Evolutionary conservation across 2,329 filamentous ascomycete genomes (phyloP).

Genomic region (Arthrobotrys pseudoclavata): DNA sequence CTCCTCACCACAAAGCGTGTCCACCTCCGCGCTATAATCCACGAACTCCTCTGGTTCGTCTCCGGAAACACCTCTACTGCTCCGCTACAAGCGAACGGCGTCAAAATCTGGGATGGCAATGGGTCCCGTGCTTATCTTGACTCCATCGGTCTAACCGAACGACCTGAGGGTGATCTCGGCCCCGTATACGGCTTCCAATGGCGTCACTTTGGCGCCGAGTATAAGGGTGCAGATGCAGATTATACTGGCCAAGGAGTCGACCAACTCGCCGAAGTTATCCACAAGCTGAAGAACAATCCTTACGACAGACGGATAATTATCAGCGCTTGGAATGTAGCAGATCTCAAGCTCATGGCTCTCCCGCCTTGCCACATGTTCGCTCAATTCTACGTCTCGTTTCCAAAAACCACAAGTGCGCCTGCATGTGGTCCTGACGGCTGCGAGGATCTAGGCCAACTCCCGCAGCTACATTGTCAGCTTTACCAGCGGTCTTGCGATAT

Average conservation of each 20-base stretch:
- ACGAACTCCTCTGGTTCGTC: slow-evolving; percentile 96
- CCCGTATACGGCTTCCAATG: slow-evolving; percentile 99
- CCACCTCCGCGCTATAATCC: slow-evolving; percentile 88
- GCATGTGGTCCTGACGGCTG: slow-evolving; percentile 63
- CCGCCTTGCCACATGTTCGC: slow-evolving; percentile 98
- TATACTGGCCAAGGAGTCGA: slow-evolving; percentile 92
- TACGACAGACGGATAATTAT: slow-evolving; percentile 92
- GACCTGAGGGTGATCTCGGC: slow-evolving; percentile 88
- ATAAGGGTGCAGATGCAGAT: slow-evolving; percentile 81
- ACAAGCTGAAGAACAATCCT: slow-evolving; percentile 84
- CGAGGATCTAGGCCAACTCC: slow-evolving; percentile 64
- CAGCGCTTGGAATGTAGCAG: slow-evolving; percentile 91
- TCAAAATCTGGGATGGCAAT: slow-evolving; percentile 99
- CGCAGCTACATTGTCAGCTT: slow-evolving; percentile 83
- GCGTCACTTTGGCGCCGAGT: slow-evolving; percentile 96
- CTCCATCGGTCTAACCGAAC: slow-evolving; percentile 82
- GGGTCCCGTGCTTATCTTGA: slow-evolving; percentile 92
- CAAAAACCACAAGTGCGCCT: slow-evolving; percentile 33
- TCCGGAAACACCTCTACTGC: slow-evolving; percentile 84
- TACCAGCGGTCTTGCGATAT: slow-evolving; percentile 98
- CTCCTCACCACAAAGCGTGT: slow-evolving; percentile 98
- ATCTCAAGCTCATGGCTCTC: slow-evolving; percentile 87
- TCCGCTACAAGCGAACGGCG: slow-evolving; percentile 80
- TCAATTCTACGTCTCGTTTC: slow-evolving; percentile 91
- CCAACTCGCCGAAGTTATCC: slow-evolving; percentile 89